Evolutionary conservation across 805 yeast species (phyloP), one percentile per base, ranked within the genome.

Genomic region (Yarrowia divulgata): DNA sequence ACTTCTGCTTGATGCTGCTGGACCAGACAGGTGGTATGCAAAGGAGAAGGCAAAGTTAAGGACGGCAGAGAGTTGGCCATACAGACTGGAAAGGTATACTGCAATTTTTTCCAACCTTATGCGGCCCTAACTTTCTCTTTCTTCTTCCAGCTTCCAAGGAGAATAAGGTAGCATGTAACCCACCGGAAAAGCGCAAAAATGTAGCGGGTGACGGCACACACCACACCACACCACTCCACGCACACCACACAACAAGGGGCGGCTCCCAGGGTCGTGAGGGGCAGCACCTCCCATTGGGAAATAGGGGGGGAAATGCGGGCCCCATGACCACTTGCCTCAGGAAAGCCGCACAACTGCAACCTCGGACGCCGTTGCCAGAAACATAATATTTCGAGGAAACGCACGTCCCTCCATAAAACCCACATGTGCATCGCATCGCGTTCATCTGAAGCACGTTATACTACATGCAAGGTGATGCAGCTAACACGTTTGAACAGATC

Each of bases 21-120:
- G 50, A 43, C 52, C 49, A 34, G 52, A 60, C 66, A 60, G 66
- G 14, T 60, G 66, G 66, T 45, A 60, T 60, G 66, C 66, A 60
- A 45, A 60, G 66, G 52, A 60, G 63, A 60, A 60, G 18, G 66
- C 66, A 60, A 45, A 60, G 66, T 45, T 45, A 60, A 60, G 63
- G 63, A 57, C 63, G 63, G 63, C 63, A 57, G 63, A 57, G 63
- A 40, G 63, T 57, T 57, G 63, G 43, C 48, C 63, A 57, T 57
- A 54, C 48, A 54, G 60, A 35, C 58, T 23, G 29, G 34, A 40
- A 57, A 57, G 63, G 63, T 57, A 23, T 57, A 48, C 66, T 60
- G 66, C 66, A 60, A 60, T 60, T 60, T 60, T 60, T 60, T 60
- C 66, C 66, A 60, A 60, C 66, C 66, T 60, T 60, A 45, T 32